Base-by-base conservation (phyloP, 2,329 filamentous ascomycete genomes). In the Erysiphe neolycopersici region DNA sequence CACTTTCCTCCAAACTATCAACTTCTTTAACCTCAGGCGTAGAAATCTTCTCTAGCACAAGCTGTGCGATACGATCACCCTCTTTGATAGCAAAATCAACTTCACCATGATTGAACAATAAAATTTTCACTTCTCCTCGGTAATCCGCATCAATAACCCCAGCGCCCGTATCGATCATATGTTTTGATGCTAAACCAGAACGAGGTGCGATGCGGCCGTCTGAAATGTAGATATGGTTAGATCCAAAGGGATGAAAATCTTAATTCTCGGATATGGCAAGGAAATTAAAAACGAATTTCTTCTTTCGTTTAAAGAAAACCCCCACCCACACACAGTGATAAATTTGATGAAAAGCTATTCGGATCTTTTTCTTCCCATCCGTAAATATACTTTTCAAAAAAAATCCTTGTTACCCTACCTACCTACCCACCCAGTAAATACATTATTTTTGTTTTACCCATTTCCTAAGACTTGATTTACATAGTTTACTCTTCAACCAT, bases 141-240 rank as follows among this genome's bases (percentile, higher is more conserved):
- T 98, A 98, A 62, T 98, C 89, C 31, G 87, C 85, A 60, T 98
- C 89, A 54, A 98, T 95, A 50, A 98, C 89, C 44, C 89, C 89
- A 0, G 89, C 89, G 48, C 91, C 84, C 0, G 81, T 89, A 60
- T 94, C 84, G 59, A 98, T 95, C 62, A 85, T 89, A 64, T 95
- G 75, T 65, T 98, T 98, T 47, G 76, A 68, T 2, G 87, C 87
- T 32, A 93, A 76, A 41, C 84, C 84, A n/a, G 81, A 89, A 50
- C 85, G 79, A 10, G 85, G 85, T 3, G 85, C 85, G 44, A 93
- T 74, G 46, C 85, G 78, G 51, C 87, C 87, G 58, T 95, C 82
- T 87, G 49, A 5, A 18, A 31, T 33, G 9, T 11, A 16, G 4
- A 17, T 19, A 6, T n/a, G n/a, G n/a, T n/a, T n/a, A n/a, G n/a